Evolutionary conservation across 345 rosid species (phyloP).

Genomic region (Atalantia buxifolia): DNA sequence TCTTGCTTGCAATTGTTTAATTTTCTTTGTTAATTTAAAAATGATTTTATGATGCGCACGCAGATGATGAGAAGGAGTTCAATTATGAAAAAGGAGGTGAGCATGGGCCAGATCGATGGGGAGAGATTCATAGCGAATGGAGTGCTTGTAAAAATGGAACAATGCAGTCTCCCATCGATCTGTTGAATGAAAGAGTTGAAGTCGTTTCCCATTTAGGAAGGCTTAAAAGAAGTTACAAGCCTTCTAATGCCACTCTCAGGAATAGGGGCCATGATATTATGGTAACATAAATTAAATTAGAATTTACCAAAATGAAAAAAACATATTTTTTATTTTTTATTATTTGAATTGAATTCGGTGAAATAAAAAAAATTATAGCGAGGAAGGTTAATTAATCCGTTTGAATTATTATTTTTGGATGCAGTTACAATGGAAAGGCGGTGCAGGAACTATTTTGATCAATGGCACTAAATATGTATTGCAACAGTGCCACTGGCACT

Average conservation of each 20-base stretch:
- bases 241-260: slow-evolving; percentile 53
- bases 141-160: slow-evolving; percentile 53
- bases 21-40: too few species aligned
- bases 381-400: background rate
- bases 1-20: too few species aligned
- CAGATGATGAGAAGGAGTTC: slow-evolving; percentile 74
- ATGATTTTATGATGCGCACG: background rate
- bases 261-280: slow-evolving; percentile 87
- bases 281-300: slow-evolving; percentile 33
- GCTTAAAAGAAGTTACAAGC: slow-evolving; percentile 49
- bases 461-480: slow-evolving; percentile 42
- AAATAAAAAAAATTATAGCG: background rate
- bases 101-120: slow-evolving; percentile 71
- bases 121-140: slow-evolving; percentile 61
- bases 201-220: slow-evolving; percentile 45
- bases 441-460: slow-evolving; percentile 40
- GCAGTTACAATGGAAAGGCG: slow-evolving; percentile 51
- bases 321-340: background rate
- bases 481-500: slow-evolving; percentile 56
- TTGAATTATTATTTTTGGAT: slow-evolving; percentile 12
- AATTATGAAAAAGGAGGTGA: slow-evolving; percentile 31
- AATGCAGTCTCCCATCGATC: slow-evolving; percentile 86
- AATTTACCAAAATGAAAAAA: background rate
- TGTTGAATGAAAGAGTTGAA: slow-evolving; percentile 46
- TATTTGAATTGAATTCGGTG: too few species aligned